Evolutionary conservation across 78 protist genomes (phyloP).

Genomic region (Cyanophora paradoxa): DNA sequence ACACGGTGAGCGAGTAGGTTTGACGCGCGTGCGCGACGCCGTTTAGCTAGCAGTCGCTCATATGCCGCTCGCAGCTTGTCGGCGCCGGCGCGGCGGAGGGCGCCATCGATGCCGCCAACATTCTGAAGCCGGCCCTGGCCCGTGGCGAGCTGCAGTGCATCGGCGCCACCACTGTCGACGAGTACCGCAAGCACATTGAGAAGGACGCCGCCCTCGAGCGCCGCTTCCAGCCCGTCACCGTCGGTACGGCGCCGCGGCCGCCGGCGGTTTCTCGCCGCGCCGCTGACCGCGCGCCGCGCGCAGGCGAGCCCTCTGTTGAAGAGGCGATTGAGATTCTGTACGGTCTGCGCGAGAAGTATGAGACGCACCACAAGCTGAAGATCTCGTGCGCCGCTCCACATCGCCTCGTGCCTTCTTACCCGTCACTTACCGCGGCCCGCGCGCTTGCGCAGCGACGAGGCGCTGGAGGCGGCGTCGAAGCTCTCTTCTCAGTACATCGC

Average conservation of each 20-base stretch:
- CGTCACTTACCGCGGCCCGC: no score
- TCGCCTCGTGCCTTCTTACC: constrained; percentile 18
- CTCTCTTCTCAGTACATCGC: constrained; percentile 84
- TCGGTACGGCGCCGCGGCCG: background rate
- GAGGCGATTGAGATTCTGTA: constrained; percentile 92
- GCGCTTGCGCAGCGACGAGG: constrained; percentile 52
- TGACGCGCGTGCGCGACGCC: background rate
- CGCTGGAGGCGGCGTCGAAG: constrained; percentile 87
- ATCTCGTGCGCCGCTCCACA: constrained; percentile 47
- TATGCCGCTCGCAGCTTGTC: background rate
- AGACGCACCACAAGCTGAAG: constrained; percentile 13
- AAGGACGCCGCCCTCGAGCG: constrained; percentile 99
- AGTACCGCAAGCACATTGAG: constrained; percentile 90
- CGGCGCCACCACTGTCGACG: constrained; percentile 95
- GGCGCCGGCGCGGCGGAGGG: constrained; percentile 85
- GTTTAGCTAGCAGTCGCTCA: background rate
- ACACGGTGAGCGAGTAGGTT: no score
- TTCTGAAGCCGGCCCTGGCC: constrained; percentile 97
- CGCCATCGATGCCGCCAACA: constrained; percentile 95
- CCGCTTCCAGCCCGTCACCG: constrained; percentile 62
- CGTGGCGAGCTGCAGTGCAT: constrained; percentile 93
- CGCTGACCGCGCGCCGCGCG: constrained; percentile 9
- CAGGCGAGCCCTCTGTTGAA: constrained; percentile 83
- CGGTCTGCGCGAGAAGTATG: constrained; percentile 56
- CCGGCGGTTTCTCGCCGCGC: background rate